Evolutionary conservation across 1,284 basidiomycete species (phyloP).

Genomic region (Pholiota adiposa): DNA sequence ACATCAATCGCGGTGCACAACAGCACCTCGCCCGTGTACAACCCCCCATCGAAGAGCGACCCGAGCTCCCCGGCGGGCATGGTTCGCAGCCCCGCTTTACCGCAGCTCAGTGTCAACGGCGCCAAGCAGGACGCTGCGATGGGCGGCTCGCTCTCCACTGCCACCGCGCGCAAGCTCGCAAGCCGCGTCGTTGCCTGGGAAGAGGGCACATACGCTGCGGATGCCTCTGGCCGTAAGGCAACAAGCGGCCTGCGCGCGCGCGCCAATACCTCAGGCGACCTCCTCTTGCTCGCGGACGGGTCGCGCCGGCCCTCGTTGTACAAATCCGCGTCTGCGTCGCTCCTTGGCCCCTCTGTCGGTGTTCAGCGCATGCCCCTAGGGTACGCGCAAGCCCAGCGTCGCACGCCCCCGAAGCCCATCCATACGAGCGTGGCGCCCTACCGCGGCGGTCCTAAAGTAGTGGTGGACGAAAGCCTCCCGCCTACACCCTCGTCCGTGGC

Average conservation of each 20-base stretch:
- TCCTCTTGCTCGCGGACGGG: constrained; percentile 1
- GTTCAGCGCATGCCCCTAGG: background rate
- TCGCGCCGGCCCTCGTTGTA: background rate
- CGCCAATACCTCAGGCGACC: constrained; percentile 8
- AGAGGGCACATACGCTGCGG: too few relatives aligned
- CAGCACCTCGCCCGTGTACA: too few relatives aligned
- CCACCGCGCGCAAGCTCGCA: background rate
- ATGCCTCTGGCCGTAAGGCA: too few relatives aligned
- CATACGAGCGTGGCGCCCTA: constrained; percentile 3
- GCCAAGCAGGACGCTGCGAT: too few relatives aligned
- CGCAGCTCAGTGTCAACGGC: too few relatives aligned
- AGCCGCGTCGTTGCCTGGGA: too few relatives aligned
- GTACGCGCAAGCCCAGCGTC: background rate
- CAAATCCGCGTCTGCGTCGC: constrained; percentile 8
- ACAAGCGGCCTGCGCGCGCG: background rate
- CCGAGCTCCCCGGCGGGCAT: too few relatives aligned
- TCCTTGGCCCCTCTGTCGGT: background rate
- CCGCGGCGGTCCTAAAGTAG: constrained; percentile 5
- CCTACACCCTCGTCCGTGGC: constrained; percentile 11
- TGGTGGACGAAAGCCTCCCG: constrained; percentile 5
- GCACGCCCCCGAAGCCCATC: constrained; percentile 1
- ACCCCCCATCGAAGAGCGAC: too few relatives aligned
- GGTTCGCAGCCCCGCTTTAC: too few relatives aligned
- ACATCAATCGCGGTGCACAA: too few relatives aligned
- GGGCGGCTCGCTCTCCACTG: background rate